These are phyloP conservation scores for Clitopilus passeckerianus DNA, from an alignment of 768 basidiomycete species.

Conservation along the genomic window DNA sequence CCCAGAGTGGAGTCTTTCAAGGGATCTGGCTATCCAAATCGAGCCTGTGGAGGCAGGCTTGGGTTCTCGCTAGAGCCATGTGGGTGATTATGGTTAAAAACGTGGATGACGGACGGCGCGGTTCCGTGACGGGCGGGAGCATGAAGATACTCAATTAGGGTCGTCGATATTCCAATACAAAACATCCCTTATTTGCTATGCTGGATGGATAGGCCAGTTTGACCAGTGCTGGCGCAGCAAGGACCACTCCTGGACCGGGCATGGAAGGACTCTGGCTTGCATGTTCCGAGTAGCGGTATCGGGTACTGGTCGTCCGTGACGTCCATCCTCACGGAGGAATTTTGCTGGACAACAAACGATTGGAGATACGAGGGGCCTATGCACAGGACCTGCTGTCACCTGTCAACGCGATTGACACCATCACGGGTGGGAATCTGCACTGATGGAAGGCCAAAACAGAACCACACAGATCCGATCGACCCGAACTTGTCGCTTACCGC, in stretches of 20 bases:
- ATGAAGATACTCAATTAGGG: neutral
- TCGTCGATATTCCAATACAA: neutral
- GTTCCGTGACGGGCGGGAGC: slow-evolving; percentile 8
- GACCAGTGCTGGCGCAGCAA: neutral
- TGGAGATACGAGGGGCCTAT: neutral
- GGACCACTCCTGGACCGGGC: neutral
- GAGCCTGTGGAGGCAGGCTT: too few species aligned
- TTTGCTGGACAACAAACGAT: neutral
- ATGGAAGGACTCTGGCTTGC: too few species aligned
- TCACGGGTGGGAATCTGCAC: slow-evolving; percentile 12
- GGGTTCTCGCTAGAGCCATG: neutral
- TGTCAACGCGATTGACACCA: slow-evolving; percentile 11
- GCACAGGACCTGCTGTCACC: neutral
- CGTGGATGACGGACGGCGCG: neutral
- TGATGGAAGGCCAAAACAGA: slow-evolving; percentile 6
- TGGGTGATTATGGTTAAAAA: slow-evolving; percentile 1
- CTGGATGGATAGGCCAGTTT: neutral
- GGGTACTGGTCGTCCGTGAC: neutral
- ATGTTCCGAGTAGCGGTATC: neutral
- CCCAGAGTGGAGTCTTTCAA: too few species aligned
- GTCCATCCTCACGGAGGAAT: neutral
- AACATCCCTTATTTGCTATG: neutral
- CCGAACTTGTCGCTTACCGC: slow-evolving; percentile 30
- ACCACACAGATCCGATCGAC: slow-evolving; percentile 11
- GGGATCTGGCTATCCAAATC: too few species aligned